Conservation (phyloP, 768 basidiomycete genomes). For the Clitopilus hobsonii region DNA sequence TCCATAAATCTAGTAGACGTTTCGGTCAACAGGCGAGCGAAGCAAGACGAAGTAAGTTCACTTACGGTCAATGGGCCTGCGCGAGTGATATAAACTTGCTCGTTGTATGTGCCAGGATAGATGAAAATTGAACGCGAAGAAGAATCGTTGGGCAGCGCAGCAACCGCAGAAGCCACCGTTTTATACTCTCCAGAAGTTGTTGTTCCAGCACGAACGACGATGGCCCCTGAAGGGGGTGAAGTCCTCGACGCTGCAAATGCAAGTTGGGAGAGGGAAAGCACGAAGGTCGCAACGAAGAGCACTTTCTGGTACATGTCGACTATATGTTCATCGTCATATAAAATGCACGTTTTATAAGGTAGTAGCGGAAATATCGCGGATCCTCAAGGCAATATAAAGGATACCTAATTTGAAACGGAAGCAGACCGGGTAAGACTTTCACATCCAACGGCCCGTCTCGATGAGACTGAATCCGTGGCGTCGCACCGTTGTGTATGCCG, state of each 20-base stretch:
- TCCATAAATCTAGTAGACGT: slow-evolving; percentile 22
- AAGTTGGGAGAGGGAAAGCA: not conserved
- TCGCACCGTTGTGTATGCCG: not conserved
- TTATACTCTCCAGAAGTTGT: slow-evolving; percentile 31
- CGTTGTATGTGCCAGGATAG: slow-evolving; percentile 39
- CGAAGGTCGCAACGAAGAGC: not conserved
- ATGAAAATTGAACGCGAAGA: slow-evolving; percentile 35
- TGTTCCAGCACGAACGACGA: slow-evolving; percentile 32
- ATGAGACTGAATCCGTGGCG: not conserved
- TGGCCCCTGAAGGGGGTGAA: slow-evolving; percentile 33
- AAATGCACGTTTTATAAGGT: not conserved
- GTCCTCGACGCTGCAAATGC: slow-evolving; percentile 21
- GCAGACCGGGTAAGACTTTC: not conserved
- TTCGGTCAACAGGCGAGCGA: not conserved
- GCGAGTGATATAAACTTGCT: slow-evolving; percentile 37
- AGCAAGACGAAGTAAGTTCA: not conserved
- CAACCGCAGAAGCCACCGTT: slow-evolving; percentile 31
- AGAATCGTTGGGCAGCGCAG: slow-evolving; percentile 33
- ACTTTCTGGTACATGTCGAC: not conserved
- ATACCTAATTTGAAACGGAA: no score
- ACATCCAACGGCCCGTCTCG: not conserved
- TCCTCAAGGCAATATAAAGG: no score
- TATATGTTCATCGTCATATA: no score
- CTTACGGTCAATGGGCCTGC: slow-evolving; percentile 33
- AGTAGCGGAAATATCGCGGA: not conserved